Percentiles rank a stretch among this genome's conserved stretches.
Conservation (phyloP, 345 rosid genomes). For the Eutrema heterophyllum region DNA sequence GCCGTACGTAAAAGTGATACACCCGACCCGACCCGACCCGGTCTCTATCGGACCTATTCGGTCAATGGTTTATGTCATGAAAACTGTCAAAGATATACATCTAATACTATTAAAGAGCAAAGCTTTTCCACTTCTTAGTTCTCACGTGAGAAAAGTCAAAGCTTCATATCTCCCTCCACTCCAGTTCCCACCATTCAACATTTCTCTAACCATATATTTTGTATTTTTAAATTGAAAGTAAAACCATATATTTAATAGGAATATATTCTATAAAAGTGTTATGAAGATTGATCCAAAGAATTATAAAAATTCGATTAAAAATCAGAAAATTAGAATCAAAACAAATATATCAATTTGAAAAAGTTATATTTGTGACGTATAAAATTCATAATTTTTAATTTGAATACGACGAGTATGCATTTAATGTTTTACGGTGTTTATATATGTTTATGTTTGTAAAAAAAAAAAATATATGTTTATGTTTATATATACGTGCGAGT, state of each 20-base stretch:
- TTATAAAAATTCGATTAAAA: not conserved
- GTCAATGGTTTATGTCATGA: constrained; percentile 21
- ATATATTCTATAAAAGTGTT: not conserved
- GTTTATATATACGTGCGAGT: too few relatives aligned
- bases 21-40: not conserved
- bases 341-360: not conserved
- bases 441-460: not conserved
- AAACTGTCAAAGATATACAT: constrained; percentile 22
- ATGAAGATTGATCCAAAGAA: constrained; percentile 10
- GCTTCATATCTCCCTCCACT: constrained; percentile 17
- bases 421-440: too few relatives aligned
- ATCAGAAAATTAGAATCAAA: not conserved
- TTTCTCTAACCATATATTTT: not conserved
- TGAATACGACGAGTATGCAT: not conserved
- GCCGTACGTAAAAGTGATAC: constrained; percentile 36
- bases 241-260: too few relatives aligned
- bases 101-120: not conserved
- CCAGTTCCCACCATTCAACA: not conserved
- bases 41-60: not conserved
- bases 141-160: constrained; percentile 28
- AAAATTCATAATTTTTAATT: not conserved
- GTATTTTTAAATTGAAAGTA: too few relatives aligned
- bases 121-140: constrained; percentile 7
- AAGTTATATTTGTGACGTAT: not conserved
- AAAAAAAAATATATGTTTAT: not conserved